Conservation (phyloP, 108 stramenopile species). For the Fragilariopsis cylindrus region DNA sequence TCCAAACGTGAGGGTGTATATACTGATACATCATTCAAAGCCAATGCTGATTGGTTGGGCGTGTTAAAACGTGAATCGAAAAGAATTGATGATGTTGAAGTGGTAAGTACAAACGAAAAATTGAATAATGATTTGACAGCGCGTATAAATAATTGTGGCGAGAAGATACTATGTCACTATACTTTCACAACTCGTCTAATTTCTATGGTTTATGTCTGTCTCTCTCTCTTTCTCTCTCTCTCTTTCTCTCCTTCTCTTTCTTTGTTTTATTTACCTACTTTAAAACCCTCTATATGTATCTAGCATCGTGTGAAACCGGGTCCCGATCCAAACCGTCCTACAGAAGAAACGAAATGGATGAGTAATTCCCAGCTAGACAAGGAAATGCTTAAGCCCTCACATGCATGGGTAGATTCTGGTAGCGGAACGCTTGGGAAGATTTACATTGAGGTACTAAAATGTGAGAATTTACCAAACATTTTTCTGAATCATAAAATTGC, state of each 20-base stretch:
- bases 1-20: conserved; percentile 29
- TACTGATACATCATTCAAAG: conserved; percentile 27
- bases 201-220: neutral
- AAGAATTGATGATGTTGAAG: conserved; percentile 22
- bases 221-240: neutral
- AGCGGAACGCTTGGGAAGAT: conserved; percentile 63
- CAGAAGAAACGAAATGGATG: conserved; percentile 57
- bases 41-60: conserved; percentile 11
- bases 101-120: neutral
- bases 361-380: conserved; percentile 44
- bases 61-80: conserved; percentile 24
- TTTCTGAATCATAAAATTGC: conserved; percentile 26
- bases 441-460: conserved; percentile 56
- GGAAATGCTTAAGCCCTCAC: conserved; percentile 49
- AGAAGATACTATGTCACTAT: too few relatives aligned
- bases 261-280: too few relatives aligned
- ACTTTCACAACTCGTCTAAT: neutral
- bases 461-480: conserved; percentile 62
- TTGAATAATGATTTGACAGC: too few relatives aligned
- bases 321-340: conserved; percentile 65
- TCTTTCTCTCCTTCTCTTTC: neutral
- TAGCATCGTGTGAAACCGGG: conserved; percentile 59
- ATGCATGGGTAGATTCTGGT: conserved; percentile 67
- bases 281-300: too few relatives aligned
- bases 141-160: too few relatives aligned